Percentiles rank a stretch among this genome's conserved stretches.
These are phyloP conservation scores for Pestalotiopsis sp. DNA, from an alignment of 2,329 filamentous ascomycete genomes.

Conservation along the genomic window DNA sequence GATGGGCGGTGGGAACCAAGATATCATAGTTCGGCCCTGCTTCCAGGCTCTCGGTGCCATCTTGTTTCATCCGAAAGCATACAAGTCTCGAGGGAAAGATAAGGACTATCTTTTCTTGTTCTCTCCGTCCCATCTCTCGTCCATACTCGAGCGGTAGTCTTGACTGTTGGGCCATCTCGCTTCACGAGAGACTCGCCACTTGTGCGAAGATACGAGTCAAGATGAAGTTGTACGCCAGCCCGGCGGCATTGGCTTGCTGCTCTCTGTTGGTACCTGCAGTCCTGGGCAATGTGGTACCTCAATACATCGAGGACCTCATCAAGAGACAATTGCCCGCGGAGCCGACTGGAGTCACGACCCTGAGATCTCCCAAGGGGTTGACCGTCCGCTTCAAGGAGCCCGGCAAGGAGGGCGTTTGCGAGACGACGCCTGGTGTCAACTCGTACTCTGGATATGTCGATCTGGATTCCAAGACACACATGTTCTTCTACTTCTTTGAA, in stretches of 20 bases:
- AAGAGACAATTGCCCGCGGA: slow-evolving; percentile 40
- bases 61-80: not conserved
- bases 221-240: not conserved
- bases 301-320: slow-evolving; percentile 13
- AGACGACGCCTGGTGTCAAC: slow-evolving; percentile 54
- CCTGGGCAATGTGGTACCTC: not conserved
- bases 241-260: not conserved
- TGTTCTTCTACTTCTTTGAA: slow-evolving; percentile 53
- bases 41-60: not conserved
- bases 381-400: slow-evolving; percentile 55
- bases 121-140: not conserved
- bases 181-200: not conserved
- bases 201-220: not conserved
- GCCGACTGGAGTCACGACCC: slow-evolving; percentile 44
- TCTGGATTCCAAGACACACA: slow-evolving; percentile 29
- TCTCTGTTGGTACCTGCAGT: not conserved
- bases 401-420: slow-evolving; percentile 47
- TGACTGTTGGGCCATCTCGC: not conserved
- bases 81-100: not conserved
- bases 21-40: not conserved
- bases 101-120: not conserved
- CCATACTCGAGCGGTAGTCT: not conserved
- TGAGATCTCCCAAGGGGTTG: slow-evolving; percentile 45
- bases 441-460: slow-evolving; percentile 43
- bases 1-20: not conserved